Conservation (phyloP, 1,284 basidiomycete genomes). For the Papiliotrema flavescens region DNA sequence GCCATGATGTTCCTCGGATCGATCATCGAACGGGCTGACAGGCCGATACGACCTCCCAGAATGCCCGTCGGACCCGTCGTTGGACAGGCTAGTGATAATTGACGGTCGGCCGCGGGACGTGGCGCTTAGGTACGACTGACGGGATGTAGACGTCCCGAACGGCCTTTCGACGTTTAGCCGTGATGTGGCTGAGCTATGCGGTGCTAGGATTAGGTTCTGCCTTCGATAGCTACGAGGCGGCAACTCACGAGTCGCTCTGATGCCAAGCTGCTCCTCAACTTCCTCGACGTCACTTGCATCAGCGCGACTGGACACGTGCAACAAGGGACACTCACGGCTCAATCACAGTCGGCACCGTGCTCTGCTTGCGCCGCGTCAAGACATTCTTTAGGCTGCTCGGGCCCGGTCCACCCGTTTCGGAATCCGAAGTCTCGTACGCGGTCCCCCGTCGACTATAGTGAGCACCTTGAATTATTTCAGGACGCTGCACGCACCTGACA, state of each 20-base stretch:
- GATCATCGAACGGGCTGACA: slow-evolving; percentile 1
- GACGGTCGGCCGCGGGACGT: slow-evolving; percentile 21
- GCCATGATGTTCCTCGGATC: neutral
- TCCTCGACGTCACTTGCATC: slow-evolving; percentile 26
- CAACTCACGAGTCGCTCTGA: neutral
- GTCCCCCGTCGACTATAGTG: slow-evolving; percentile 16
- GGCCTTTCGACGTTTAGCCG: slow-evolving; percentile 6
- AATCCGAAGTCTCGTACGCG: slow-evolving; percentile 39
- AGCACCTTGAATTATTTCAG: neutral
- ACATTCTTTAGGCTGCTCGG: slow-evolving; percentile 15
- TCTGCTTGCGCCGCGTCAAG: slow-evolving; percentile 17
- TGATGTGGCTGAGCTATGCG: slow-evolving; percentile 18
- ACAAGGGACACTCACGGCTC: slow-evolving; percentile 28
- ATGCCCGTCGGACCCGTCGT: slow-evolving; percentile 13
- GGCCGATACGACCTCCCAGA: neutral
- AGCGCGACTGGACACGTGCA: neutral
- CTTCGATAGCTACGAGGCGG: too few relatives aligned
- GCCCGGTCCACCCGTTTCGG: slow-evolving; percentile 29
- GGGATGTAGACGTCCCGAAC: slow-evolving; percentile 4
- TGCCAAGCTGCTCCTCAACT: slow-evolving; percentile 20
- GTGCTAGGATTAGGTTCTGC: slow-evolving; percentile 11
- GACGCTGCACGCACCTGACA: slow-evolving; percentile 25
- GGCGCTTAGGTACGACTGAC: slow-evolving; percentile 14
- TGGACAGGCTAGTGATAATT: slow-evolving; percentile 20
- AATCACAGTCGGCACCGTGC: slow-evolving; percentile 32